phyloP scores from a whole-genome alignment of 2,329 filamentous ascomycete genomes.

The Epichloe baconii region DNA sequence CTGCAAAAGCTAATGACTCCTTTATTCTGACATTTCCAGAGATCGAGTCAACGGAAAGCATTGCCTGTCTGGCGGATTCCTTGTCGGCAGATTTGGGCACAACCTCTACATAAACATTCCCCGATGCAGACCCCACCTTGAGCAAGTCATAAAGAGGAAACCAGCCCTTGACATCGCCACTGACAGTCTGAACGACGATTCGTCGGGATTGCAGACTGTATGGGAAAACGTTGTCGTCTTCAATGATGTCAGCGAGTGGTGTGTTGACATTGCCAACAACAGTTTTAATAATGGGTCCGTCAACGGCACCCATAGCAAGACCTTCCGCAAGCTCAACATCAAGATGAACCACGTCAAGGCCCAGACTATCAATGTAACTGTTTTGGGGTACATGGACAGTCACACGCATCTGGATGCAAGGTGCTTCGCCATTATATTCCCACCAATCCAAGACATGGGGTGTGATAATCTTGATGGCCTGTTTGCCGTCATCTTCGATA shows the following conservation, averaged over 20 bases:
- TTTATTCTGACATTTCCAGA: constrained; percentile 30
- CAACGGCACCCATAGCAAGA: constrained; percentile 21
- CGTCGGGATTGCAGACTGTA: constrained; percentile 31
- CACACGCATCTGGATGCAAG: constrained; percentile 34
- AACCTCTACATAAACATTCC: constrained; percentile 27
- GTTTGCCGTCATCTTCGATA: constrained; percentile 14
- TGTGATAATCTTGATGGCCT: constrained; percentile 26
- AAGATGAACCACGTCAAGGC: constrained; percentile 25
- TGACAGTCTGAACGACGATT: constrained; percentile 28
- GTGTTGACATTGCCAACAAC: constrained; percentile 23
- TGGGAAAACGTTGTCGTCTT: constrained; percentile 14
- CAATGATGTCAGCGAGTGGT: constrained; percentile 15
- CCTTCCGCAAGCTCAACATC: constrained; percentile 27
- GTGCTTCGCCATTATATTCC: constrained; percentile 12
- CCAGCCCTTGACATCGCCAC: constrained; percentile 31
- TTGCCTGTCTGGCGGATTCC: constrained; percentile 23
- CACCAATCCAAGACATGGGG: constrained; percentile 24
- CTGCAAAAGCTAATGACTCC: constrained; percentile 24
- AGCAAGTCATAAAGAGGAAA: constrained; percentile 39
- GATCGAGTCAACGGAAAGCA: constrained; percentile 26
- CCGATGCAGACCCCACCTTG: constrained; percentile 30
- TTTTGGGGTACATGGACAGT: constrained; percentile 33
- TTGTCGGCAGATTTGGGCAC: constrained; percentile 26
- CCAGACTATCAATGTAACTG: constrained; percentile 24
- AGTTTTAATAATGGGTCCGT: constrained; percentile 20